Evolutionary conservation across 1,284 basidiomycete species (phyloP).

Genomic region (Rhizopogon parksii): DNA sequence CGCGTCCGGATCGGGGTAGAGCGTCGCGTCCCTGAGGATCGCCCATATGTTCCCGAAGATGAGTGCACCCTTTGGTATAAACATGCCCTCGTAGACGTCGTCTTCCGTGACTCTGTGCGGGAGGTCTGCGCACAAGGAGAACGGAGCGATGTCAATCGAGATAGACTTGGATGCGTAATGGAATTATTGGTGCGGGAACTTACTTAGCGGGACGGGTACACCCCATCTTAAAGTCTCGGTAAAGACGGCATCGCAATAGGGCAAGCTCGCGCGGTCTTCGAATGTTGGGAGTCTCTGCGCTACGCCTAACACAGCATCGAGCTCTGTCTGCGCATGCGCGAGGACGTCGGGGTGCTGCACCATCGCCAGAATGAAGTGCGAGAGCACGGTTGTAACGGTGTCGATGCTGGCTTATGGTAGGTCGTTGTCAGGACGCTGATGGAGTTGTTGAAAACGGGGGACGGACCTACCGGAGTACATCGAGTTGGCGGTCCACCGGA

Average conservation of each 20-base stretch:
- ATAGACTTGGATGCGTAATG: too few relatives aligned
- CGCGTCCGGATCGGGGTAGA: constrained; percentile 38
- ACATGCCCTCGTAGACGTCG: constrained; percentile 40
- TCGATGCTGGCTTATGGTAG: constrained; percentile 41
- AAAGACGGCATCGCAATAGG: constrained; percentile 43
- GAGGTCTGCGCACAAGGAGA: constrained; percentile 24
- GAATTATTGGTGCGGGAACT: neutral
- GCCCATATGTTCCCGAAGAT: constrained; percentile 45
- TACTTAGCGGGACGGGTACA: constrained; percentile 44
- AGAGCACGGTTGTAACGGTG: constrained; percentile 45
- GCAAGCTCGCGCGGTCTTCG: constrained; percentile 41
- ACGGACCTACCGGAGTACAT: constrained; percentile 46
- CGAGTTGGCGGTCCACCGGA: constrained; percentile 69
- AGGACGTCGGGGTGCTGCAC: constrained; percentile 44
- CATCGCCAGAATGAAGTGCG: constrained; percentile 57
- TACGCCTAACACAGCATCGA: constrained; percentile 44
- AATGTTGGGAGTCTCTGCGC: constrained; percentile 44
- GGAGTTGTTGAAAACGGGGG: neutral
- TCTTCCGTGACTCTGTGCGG: constrained; percentile 45
- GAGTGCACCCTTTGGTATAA: constrained; percentile 41
- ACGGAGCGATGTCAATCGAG: neutral
- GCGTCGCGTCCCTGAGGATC: constrained; percentile 40
- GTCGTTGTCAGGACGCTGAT: neutral
- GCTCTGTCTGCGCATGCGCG: constrained; percentile 46
- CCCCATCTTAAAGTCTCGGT: constrained; percentile 46